Evolutionary conservation across 352 stramenopile genomes (phyloP).

Genomic region (Thalassiosira ordinaria): DNA sequence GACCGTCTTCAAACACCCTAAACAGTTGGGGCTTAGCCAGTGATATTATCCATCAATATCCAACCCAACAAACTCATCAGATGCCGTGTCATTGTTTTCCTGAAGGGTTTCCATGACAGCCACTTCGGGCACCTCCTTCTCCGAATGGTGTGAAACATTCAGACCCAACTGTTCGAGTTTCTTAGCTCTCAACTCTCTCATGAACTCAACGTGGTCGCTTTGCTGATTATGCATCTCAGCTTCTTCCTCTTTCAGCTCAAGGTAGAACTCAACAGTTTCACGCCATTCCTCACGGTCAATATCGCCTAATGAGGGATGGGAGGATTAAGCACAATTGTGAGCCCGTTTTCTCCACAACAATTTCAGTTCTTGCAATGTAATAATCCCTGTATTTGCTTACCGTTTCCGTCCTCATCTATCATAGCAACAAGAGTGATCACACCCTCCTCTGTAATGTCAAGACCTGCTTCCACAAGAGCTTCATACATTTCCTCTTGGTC

Average conservation of each 20-base stretch:
- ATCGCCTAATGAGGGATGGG: conserved; percentile 15
- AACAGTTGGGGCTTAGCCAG: too few relatives aligned
- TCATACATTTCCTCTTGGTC: conserved; percentile 26
- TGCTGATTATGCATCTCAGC: conserved; percentile 7
- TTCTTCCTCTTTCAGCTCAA: conserved; percentile 34
- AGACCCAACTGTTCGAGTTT: neutral
- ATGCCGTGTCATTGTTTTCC: too few relatives aligned
- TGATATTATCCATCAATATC: too few relatives aligned
- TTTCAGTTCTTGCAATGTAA: neutral
- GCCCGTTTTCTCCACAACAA: too few relatives aligned
- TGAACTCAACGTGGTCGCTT: neutral
- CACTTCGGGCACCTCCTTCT: too few relatives aligned
- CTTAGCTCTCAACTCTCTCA: neutral
- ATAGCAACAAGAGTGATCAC: conserved; percentile 33
- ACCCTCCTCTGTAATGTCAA: conserved; percentile 40
- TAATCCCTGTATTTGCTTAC: neutral
- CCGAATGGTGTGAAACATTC: too few relatives aligned
- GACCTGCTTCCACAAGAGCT: conserved; percentile 17
- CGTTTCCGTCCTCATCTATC: conserved; percentile 44
- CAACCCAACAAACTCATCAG: too few relatives aligned
- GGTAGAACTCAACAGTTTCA: conserved; percentile 29
- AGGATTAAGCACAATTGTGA: too few relatives aligned
- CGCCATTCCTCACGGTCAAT: conserved; percentile 41
- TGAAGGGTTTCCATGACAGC: too few relatives aligned
- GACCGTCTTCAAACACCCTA: too few relatives aligned